Base-by-base conservation (phyloP, 2,329 filamentous ascomycete species). In the Exophiala oligosperma region DNA sequence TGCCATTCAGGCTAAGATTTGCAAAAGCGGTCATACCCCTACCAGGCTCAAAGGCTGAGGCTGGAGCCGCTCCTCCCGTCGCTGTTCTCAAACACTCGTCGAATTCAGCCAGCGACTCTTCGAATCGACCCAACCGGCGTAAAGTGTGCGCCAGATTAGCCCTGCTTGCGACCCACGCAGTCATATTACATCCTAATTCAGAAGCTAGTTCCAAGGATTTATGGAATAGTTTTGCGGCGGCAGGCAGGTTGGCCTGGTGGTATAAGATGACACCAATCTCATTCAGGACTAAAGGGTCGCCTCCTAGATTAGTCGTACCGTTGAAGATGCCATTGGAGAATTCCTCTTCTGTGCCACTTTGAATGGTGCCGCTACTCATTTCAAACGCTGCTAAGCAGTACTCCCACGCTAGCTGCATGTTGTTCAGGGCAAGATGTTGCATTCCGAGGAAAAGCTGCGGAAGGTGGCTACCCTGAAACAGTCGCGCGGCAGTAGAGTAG, bases 181-280 rank as follows among this genome's bases (percentile, higher is more conserved):
- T 83, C 0, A 90, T 85, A 61, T 96, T 91, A 55, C 90, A 89
- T 62, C 91, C 88, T 61, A 95, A 91, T 38, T 93, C 87, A 3
- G 86, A 83, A 1, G 92, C 90, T 53, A 96, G 84, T 49, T 82
- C 78, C 17, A 99, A 82, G 0, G 94, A 90, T 61, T 87, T 84
- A 6, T 81, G 81, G 72, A 99, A 97, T 62, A 92, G 84, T 29
- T 85, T 81, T 8, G 90, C 85, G 0, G 94, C 91, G 24, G 89
- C 86, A 59, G 85, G 81, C 5, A 91, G 83, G 51, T 89, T 84
- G 66, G 90, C 87, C 71, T 97, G 91, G 71, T 97, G 92, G 70
- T 96, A 99, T 64, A 91, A 88, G n/a, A 97, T 92, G 3, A 97
- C 87, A 3, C 93, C 95, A 76, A 97, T 88, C 76, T 99, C 94